phyloP scores from a whole-genome alignment of 805 yeast genomes.

The Yamadazyma laniorum region DNA sequence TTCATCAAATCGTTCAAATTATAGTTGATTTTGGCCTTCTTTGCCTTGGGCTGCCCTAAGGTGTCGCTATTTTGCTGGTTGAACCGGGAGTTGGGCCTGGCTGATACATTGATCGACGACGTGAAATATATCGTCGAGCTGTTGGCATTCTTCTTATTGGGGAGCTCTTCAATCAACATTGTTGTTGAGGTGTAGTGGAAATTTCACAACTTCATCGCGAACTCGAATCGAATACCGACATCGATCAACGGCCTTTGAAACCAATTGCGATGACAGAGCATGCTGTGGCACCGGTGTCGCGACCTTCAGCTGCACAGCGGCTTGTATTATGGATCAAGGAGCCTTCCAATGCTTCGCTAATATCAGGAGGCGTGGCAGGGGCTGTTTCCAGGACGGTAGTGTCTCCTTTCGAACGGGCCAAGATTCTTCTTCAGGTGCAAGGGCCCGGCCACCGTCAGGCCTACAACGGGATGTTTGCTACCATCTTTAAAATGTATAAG shows the following conservation, averaged over 20 bases:
- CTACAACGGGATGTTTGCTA: slow-evolving; percentile 69
- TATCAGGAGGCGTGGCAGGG: slow-evolving; percentile 77
- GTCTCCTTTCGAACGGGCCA: slow-evolving; percentile 93
- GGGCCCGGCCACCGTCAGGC: slow-evolving; percentile 52
- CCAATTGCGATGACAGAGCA: no score
- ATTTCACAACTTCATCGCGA: no score
- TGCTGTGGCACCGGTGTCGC: no score
- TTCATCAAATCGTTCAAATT: slow-evolving; percentile 42
- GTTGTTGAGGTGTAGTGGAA: no score
- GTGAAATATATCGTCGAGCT: slow-evolving; percentile 39
- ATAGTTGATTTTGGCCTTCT: slow-evolving; percentile 43
- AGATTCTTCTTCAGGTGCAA: slow-evolving; percentile 87
- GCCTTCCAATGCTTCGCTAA: slow-evolving; percentile 60
- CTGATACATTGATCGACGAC: slow-evolving; percentile 41
- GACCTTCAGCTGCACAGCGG: no score
- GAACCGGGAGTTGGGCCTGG: slow-evolving; percentile 27
- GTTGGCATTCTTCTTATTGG: slow-evolving; percentile 29
- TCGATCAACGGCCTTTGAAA: no score
- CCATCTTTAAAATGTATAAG: slow-evolving; percentile 72
- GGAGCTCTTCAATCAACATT: slow-evolving; percentile 46
- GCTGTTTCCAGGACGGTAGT: slow-evolving; percentile 86
- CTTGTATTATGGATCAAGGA: slow-evolving; percentile 32
- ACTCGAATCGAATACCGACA: no score
- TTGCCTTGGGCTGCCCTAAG: slow-evolving; percentile 24
- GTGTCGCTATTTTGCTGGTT: slow-evolving; percentile 20